These are phyloP conservation scores for Olyra latifolia DNA, from an alignment of 176 grass and related monocot genomes.

Conservation along the genomic window DNA sequence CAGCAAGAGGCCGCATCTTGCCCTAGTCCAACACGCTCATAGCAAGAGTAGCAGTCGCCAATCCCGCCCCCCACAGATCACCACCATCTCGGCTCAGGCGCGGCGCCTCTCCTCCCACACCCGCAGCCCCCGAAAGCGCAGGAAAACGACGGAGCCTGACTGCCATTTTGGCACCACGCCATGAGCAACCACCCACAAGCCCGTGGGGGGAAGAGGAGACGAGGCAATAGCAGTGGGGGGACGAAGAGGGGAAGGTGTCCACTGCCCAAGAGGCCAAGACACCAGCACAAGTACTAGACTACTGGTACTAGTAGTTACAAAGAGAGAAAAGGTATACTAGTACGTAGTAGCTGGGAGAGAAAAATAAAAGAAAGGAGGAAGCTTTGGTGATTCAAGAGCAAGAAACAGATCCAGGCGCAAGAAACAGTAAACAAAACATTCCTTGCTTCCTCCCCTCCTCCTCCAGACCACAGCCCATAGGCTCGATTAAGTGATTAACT, in stretches of 20 bases:
- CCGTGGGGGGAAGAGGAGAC: conserved; percentile 10
- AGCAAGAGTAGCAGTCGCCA: conserved; percentile 5
- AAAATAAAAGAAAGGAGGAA: background rate
- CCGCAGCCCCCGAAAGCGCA: conserved; percentile 29
- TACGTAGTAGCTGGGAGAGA: background rate
- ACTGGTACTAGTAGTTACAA: background rate
- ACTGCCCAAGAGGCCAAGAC: conserved; percentile 23
- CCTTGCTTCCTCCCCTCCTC: conserved; percentile 37
- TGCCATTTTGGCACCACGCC: conserved; percentile 45
- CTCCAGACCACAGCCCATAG: background rate
- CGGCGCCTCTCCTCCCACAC: conserved; percentile 3
- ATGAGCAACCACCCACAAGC: conserved; percentile 4
- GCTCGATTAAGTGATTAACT: conserved; percentile 2
- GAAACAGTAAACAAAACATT: conserved; percentile 43
- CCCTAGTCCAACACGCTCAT: background rate
- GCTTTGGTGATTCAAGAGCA: conserved; percentile 16
- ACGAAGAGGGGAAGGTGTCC: conserved; percentile 18
- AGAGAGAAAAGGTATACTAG: background rate
- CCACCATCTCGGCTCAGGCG: background rate
- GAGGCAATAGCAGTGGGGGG: background rate
- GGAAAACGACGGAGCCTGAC: background rate
- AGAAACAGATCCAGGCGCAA: conserved; percentile 7
- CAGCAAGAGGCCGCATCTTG: conserved; percentile 42
- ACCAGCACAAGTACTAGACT: background rate
- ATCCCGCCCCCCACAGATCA: conserved; percentile 21